phyloP scores from a whole-genome alignment of 2,329 filamentous ascomycete species.

The Sporothrix humicola region DNA sequence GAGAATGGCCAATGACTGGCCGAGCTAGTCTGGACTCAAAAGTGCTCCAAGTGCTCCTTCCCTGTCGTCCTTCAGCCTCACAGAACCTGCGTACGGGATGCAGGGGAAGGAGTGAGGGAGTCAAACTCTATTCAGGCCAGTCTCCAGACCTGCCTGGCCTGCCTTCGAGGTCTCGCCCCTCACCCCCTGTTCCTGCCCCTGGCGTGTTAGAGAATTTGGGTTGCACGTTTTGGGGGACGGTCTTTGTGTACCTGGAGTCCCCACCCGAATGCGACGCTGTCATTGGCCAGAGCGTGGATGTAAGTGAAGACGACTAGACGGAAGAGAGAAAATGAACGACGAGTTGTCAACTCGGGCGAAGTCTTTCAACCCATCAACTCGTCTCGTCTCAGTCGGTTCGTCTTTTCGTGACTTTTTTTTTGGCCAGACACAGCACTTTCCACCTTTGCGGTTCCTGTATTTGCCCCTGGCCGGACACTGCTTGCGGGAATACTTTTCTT shows the following conservation, averaged over 20 bases:
- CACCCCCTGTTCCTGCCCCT: constrained; percentile 22
- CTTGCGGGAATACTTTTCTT: background rate
- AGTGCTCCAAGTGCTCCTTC: background rate
- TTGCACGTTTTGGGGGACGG: constrained; percentile 15
- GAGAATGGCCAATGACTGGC: background rate
- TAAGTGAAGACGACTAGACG: constrained; percentile 3
- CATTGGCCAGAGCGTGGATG: constrained; percentile 8
- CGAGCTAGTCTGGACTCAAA: background rate
- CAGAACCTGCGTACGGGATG: constrained; percentile 8
- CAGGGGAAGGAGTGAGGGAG: background rate
- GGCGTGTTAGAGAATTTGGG: constrained; percentile 22
- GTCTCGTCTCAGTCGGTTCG: constrained; percentile 4
- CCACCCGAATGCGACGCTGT: constrained; percentile 15
- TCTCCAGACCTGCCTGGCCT: background rate
- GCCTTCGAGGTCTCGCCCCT: background rate
- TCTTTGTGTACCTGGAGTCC: background rate
- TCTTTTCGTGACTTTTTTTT: background rate
- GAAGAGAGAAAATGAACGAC: background rate
- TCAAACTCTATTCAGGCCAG: constrained; percentile 11
- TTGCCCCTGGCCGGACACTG: constrained; percentile 7
- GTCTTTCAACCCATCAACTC: constrained; percentile 6
- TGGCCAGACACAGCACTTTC: too few relatives aligned
- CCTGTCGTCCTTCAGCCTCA: constrained; percentile 6
- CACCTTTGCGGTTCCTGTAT: background rate
- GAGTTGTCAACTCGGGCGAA: constrained; percentile 13